Evolutionary conservation across 495 filamentous ascomycete genomes (phyloP), one percentile per base, ranked within the genome.

Genomic region (Penicillium arizonense): DNA sequence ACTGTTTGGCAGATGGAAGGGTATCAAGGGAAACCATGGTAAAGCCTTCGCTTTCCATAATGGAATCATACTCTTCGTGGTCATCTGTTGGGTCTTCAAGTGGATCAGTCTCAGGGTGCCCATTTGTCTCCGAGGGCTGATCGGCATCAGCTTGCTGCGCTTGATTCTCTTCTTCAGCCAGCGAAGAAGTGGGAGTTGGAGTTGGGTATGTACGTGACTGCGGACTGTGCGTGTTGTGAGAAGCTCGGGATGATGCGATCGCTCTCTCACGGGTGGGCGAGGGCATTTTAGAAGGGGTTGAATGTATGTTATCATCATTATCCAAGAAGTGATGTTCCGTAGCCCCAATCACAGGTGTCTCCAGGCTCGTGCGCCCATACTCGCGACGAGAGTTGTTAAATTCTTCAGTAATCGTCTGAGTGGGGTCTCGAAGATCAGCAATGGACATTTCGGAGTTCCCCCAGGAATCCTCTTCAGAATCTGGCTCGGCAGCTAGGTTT

Each of bases 1-100:
- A 65, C 39, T 73, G 71, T 49, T 70, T 71, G 14, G 67, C 69
- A 5, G 77, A 81, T 24, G 76, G 71, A 32, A 83, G 61, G 9
- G 80, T 78, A 26, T 81, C 75, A 43, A 82, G 60, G 3, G 78
- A 81, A 3, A 83, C 73, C 80, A 83, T 83, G 32, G 76, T 83
- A 47, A 83, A 82, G 2, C 77, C 80, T 59, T 83, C 80, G 45
- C 80, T 82, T 56, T 83, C 80, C 57, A 83, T 76, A 32, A 83
- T 80, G 1, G 80, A 77, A 62, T 82, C 77, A 48, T 74, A 81
- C 30, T 82, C 78, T 44, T 66, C 55, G 37, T 77, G 72, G 11
- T 77, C 69, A 30, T 72, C 68, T 12, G 67, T 77, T 8, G 74
- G 70, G 41, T 78, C 76, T 28, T 39, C 47, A 16, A 50, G 24